phyloP scores from a whole-genome alignment of 345 rosid genomes.

The Populus euphratica region DNA sequence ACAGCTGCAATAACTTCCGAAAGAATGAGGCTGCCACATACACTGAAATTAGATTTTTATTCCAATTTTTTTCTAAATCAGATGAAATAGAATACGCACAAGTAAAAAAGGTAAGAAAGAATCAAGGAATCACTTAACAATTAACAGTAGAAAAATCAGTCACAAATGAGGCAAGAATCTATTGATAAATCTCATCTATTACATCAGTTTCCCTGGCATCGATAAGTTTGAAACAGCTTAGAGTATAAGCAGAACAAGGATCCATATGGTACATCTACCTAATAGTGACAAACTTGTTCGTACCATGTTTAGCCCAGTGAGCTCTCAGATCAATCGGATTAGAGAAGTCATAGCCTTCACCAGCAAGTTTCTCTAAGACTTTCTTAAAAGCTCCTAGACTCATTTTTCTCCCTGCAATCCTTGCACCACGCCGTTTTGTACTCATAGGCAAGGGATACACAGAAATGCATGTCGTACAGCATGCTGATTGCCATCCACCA shows the following conservation, averaged over 20 bases:
- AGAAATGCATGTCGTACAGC: slow-evolving; percentile 84
- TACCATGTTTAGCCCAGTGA: slow-evolving; percentile 98
- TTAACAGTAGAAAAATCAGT: not conserved
- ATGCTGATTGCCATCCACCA: slow-evolving; percentile 98
- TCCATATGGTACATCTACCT: slow-evolving; percentile 47
- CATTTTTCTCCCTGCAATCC: slow-evolving; percentile 98
- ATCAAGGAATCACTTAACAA: not conserved
- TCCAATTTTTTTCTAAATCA: not conserved
- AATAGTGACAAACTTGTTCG: slow-evolving; percentile 97
- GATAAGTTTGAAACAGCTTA: not conserved
- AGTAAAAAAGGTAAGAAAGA: not conserved
- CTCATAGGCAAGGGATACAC: slow-evolving; percentile 95
- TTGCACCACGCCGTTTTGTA: slow-evolving; percentile 87
- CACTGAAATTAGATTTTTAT: not conserved
- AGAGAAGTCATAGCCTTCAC: slow-evolving; percentile 74
- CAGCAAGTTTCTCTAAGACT: slow-evolving; percentile 88
- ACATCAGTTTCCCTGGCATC: not conserved
- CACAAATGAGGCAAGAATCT: not conserved
- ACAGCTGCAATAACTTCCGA: not conserved
- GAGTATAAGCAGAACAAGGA: not conserved
- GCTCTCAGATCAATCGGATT: slow-evolving; percentile 79
- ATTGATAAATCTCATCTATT: not conserved
- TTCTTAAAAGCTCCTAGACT: slow-evolving; percentile 96
- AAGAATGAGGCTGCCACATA: not conserved
- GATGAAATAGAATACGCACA: not conserved